These are phyloP conservation scores for Isoetes engelmannii DNA, from an alignment of 83 land plant genomes.

Conservation along the genomic window DNA sequence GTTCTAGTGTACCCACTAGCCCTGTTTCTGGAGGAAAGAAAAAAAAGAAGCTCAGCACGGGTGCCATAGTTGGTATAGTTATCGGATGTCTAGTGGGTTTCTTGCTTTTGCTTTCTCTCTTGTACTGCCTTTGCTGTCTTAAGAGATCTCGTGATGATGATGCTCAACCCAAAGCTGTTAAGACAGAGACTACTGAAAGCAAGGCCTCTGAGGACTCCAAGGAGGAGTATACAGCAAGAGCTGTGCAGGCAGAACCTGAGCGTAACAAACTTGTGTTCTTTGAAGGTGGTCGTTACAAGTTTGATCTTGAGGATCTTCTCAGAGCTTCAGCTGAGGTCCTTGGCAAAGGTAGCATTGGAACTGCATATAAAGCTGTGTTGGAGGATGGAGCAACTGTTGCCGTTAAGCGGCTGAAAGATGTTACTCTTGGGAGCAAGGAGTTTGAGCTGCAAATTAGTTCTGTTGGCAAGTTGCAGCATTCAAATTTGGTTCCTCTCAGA, in stretches of 20 bases:
- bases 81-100: conserved; percentile 4
- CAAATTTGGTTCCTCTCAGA: conserved; percentile 9
- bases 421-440: not conserved
- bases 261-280: conserved; percentile 10
- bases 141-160: not conserved
- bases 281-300: conserved; percentile 3
- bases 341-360: conserved; percentile 22
- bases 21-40: not conserved
- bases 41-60: not conserved
- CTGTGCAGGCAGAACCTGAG: conserved; percentile 2
- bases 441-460: conserved; percentile 10
- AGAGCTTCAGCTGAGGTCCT: conserved; percentile 18
- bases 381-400: conserved; percentile 30
- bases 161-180: not conserved
- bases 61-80: conserved; percentile 10
- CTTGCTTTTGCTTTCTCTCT: conserved; percentile 2
- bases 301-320: conserved; percentile 16
- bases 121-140: not conserved
- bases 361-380: conserved; percentile 16
- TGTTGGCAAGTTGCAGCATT: conserved; percentile 5
- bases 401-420: conserved; percentile 13
- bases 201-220: not conserved
- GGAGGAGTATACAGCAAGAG: not conserved
- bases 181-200: not conserved
- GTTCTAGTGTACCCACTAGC: not conserved